Conservation (phyloP, 345 rosid species). For the Linum lewisii region DNA sequence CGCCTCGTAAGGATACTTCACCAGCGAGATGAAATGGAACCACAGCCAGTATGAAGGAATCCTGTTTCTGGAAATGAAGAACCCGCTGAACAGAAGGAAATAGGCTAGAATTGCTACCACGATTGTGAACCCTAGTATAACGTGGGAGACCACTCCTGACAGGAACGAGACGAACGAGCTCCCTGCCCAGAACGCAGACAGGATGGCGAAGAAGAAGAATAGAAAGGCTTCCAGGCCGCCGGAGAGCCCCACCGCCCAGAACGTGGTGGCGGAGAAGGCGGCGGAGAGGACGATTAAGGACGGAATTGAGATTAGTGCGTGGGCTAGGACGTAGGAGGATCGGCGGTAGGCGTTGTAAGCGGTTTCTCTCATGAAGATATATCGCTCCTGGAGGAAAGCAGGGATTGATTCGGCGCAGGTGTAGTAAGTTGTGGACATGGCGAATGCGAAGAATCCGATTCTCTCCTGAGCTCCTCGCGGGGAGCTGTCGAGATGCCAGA, state of each 20-base stretch:
- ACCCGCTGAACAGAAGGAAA: conserved; percentile 84
- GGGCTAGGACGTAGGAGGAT: conserved; percentile 85
- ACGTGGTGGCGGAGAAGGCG: conserved; percentile 62
- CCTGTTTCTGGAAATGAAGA: conserved; percentile 72
- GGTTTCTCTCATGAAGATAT: conserved; percentile 27
- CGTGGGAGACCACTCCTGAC: conserved; percentile 77
- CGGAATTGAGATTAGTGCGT: conserved; percentile 60
- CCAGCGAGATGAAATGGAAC: conserved; percentile 84
- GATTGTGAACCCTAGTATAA: conserved; percentile 76
- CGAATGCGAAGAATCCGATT: conserved; percentile 21
- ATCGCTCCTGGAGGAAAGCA: conserved; percentile 22
- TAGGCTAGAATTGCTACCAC: conserved; percentile 77
- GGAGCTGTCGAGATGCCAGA: conserved; percentile 22
- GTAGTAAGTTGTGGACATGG: conserved; percentile 27
- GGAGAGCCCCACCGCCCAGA: conserved; percentile 66
- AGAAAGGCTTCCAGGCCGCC: conserved; percentile 65
- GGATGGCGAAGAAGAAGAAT: conserved; percentile 55
- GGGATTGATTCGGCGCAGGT: conserved; percentile 27
- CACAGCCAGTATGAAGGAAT: conserved; percentile 79
- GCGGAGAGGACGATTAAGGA: conserved; percentile 54
- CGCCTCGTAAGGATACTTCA: conserved; percentile 74
- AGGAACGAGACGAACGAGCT: conserved; percentile 88
- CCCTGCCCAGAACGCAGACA: conserved; percentile 90
- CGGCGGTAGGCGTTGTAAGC: conserved; percentile 54
- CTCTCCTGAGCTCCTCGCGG: conserved; percentile 25